phyloP scores from a whole-genome alignment of 75 land plant species.

The Chamaecyparis obtusa region DNA sequence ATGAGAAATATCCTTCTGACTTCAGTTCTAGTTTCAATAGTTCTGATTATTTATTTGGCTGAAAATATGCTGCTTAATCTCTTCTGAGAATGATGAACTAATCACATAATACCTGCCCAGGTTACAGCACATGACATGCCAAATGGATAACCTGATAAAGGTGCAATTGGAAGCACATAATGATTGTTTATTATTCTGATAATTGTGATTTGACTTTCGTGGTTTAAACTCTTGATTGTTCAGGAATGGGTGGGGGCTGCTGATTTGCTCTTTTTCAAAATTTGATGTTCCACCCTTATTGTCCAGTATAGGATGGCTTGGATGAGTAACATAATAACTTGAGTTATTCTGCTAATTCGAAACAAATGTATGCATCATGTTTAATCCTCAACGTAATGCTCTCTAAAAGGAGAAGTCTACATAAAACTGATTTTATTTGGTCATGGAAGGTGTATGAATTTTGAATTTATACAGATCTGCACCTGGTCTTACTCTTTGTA shows the following conservation, averaged over 20 bases:
- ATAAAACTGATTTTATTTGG: background rate
- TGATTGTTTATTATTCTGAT: background rate
- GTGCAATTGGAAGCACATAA: background rate
- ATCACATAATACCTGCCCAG: background rate
- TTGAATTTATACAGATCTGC: background rate
- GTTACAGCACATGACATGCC: background rate
- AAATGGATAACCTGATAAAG: background rate
- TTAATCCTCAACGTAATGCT: background rate
- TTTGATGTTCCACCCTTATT: background rate
- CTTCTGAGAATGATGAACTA: background rate
- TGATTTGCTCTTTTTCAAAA: background rate
- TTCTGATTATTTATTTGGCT: background rate
- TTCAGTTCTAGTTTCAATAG: background rate
- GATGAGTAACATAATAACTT: background rate
- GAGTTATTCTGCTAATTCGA: background rate
- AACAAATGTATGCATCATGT: background rate
- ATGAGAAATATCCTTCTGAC: background rate
- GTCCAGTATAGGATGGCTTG: background rate
- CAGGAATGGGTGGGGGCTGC: background rate
- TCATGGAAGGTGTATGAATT: background rate
- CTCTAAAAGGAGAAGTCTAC: background rate
- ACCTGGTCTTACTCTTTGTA: background rate
- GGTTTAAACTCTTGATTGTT: background rate
- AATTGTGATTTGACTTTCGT: background rate
- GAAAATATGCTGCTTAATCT: background rate